phyloP scores from a whole-genome alignment of 2,329 filamentous ascomycete species.

The Aureobasidium sp. region DNA sequence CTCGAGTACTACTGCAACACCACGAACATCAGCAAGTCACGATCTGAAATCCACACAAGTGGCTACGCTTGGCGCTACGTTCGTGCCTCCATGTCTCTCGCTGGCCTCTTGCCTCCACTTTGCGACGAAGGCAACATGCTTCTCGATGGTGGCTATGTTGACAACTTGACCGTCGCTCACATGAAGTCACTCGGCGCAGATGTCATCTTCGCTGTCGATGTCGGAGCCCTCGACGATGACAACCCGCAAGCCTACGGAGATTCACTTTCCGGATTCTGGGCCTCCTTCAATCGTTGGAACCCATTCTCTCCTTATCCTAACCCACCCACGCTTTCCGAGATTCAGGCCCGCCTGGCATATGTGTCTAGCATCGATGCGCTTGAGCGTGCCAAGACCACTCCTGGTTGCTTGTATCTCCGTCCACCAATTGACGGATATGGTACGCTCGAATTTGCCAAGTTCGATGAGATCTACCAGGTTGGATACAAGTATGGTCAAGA shows the following conservation, averaged over 20 bases:
- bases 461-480: conserved; percentile 89
- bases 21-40: conserved; percentile 93
- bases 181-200: conserved; percentile 94
- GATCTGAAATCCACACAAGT: conserved; percentile 85
- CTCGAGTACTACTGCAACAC: conserved; percentile 99
- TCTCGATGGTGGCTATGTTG: conserved; percentile 90
- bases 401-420: conserved; percentile 92
- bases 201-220: conserved; percentile 91
- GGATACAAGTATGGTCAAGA: conserved; percentile 80
- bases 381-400: conserved; percentile 81
- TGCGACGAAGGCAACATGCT: conserved; percentile 97
- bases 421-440: conserved; percentile 90
- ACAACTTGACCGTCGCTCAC: conserved; percentile 92
- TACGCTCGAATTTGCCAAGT: conserved; percentile 92
- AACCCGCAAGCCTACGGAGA: conserved; percentile 90
- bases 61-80: conserved; percentile 98
- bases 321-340: conserved; percentile 88
- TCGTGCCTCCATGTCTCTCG: conserved; percentile 90
- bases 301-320: conserved; percentile 84
- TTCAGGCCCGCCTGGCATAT: conserved; percentile 89
- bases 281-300: conserved; percentile 92
- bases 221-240: conserved; percentile 85
- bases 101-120: conserved; percentile 81
- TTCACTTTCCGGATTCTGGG: conserved; percentile 90
- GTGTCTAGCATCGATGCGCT: conserved; percentile 91